phyloP scores from a whole-genome alignment of 2,329 filamentous ascomycete species.

The Xylaria sp. region DNA sequence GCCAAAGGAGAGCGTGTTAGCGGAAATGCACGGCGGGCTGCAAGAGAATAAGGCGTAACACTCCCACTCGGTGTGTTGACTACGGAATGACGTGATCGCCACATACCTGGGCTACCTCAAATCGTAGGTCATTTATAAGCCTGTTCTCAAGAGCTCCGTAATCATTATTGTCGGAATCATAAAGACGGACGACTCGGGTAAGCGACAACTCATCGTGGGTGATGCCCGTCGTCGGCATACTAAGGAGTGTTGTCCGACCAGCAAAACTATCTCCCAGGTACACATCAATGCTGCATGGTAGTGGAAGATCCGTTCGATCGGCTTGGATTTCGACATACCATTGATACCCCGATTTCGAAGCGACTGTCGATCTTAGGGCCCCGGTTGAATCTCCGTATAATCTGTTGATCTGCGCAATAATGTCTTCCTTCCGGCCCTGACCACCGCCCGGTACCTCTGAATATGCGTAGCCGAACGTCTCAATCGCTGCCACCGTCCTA shows the following conservation, averaged over 20 bases:
- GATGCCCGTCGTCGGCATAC: conserved; percentile 44
- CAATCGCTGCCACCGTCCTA: conserved; percentile 38
- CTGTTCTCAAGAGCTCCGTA: conserved; percentile 8
- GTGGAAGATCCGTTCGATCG: conserved; percentile 45
- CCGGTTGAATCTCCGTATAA: conserved; percentile 49
- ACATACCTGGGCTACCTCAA: conserved; percentile 32
- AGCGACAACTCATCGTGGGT: conserved; percentile 44
- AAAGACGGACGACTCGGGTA: conserved; percentile 17
- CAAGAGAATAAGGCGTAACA: neutral
- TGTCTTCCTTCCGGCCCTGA: conserved; percentile 64
- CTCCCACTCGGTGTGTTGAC: neutral
- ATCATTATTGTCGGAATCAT: conserved; percentile 7
- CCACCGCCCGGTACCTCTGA: conserved; percentile 58
- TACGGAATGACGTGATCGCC: neutral
- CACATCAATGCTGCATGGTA: conserved; percentile 47
- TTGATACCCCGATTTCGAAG: conserved; percentile 29
- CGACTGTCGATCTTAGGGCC: neutral
- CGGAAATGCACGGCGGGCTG: neutral
- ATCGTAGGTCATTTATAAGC: conserved; percentile 24
- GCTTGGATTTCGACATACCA: conserved; percentile 47
- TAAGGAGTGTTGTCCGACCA: conserved; percentile 45
- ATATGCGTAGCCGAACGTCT: conserved; percentile 50
- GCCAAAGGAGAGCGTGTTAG: conserved; percentile 2
- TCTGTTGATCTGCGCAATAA: conserved; percentile 64
- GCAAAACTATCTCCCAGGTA: conserved; percentile 38